Base-by-base conservation (phyloP, 2,329 filamentous ascomycete species). In the Talaromyces amestolkiae region DNA sequence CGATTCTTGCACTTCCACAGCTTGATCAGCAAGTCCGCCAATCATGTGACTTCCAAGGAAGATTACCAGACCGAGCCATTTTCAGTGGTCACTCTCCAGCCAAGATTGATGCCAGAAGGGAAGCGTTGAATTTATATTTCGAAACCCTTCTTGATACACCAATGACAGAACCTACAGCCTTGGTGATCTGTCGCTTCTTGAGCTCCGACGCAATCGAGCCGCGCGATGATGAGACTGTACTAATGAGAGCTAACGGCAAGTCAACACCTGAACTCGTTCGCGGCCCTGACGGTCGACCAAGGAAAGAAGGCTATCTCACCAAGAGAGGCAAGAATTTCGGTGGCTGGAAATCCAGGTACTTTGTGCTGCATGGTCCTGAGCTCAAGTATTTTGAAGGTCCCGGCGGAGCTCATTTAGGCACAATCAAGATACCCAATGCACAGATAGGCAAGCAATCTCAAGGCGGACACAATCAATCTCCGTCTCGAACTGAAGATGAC, bases 281-380 rank as follows among this genome's bases (percentile, higher is more conserved):
- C 3, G 86, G 87, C 0, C 83, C 87, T 6, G 87, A 89, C 71
- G 87, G 88, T 3, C 87, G 88, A 58, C 87, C 90, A 9, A 84
- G 89, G 66, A 92, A 92, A 73, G 93, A 89, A 74, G 95, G 95
- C 9, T 99, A 98, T 77, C 81, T 99, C 59, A 98, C 95, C 1
- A 99, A 99, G 81, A 87, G 91, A 70, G 95, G 95, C 58, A 99
- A 99, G 83, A 98, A 98, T 73, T 99, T 99, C 79, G 95, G 95
- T 61, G 95, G 95, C 58, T 99, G 95, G 95, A 99, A 99, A 79
- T 93, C 93, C 11, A 82, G 89, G 65, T 91, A 87, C 72, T 91
- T 91, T 72, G 83, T 89, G 15, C 80, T 91, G 3, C 86, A 91
- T 70, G 88, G 88, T 10, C 85, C 89, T 5, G 84, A 89, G 65